phyloP scores from a whole-genome alignment of 2,329 filamentous ascomycete genomes.

The Arachnomyces sp. region DNA sequence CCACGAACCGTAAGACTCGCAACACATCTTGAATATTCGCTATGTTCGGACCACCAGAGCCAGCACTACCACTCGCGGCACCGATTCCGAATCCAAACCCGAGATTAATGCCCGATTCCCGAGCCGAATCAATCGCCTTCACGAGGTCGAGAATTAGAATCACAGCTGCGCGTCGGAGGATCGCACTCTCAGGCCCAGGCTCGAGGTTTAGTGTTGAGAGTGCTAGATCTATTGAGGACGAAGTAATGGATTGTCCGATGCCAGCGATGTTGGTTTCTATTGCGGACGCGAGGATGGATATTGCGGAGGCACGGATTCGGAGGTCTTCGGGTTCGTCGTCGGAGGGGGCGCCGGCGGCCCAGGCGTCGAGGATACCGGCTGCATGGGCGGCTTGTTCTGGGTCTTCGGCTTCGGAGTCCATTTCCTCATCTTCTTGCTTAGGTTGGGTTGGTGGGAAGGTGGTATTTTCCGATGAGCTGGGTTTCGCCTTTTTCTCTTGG shows the following conservation, averaged over 20 bases:
- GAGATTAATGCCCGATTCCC: constrained; percentile 23
- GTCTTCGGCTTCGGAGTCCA: constrained; percentile 27
- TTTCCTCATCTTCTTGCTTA: constrained; percentile 18
- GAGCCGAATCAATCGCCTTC: constrained; percentile 30
- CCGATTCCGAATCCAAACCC: constrained; percentile 34
- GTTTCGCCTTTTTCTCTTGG: constrained; percentile 20
- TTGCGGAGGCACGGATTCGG: constrained; percentile 34
- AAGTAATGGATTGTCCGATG: constrained; percentile 26
- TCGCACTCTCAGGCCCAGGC: constrained; percentile 28
- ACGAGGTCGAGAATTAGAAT: constrained; percentile 33
- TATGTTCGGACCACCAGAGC: constrained; percentile 18
- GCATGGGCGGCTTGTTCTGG: constrained; percentile 26
- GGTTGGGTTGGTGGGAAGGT: constrained; percentile 14
- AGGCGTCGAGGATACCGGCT: constrained; percentile 32
- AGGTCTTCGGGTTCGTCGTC: constrained; percentile 37
- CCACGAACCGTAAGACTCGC: constrained; percentile 28
- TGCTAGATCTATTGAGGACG: constrained; percentile 32
- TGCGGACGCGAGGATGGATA: constrained; percentile 35
- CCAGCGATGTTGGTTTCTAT: constrained; percentile 33
- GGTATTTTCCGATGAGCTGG: too few relatives aligned
- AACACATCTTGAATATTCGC: constrained; percentile 33
- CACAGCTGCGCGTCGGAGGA: constrained; percentile 34
- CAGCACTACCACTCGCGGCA: constrained; percentile 7
- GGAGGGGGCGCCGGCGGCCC: constrained; percentile 29
- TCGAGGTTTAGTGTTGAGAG: constrained; percentile 33